These are phyloP conservation scores for Vachellia pachyceras DNA, from an alignment of 306 rosid genomes.

Conservation along the genomic window DNA sequence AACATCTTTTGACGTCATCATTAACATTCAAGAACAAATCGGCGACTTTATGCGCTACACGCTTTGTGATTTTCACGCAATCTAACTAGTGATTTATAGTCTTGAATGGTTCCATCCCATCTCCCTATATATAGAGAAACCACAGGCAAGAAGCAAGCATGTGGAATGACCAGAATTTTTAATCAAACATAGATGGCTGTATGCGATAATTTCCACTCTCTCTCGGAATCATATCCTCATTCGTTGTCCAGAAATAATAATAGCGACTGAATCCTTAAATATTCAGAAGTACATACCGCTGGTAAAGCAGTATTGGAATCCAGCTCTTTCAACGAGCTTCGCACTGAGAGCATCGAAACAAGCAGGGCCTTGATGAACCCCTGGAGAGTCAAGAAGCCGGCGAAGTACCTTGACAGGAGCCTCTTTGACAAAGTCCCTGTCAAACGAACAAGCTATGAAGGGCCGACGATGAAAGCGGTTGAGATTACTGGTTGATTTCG, in stretches of 20 bases:
- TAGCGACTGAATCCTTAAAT: neutral
- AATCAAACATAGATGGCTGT: neutral
- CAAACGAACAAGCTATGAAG: slow-evolving; percentile 40
- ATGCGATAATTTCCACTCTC: neutral
- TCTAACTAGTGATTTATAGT: neutral
- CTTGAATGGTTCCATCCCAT: neutral
- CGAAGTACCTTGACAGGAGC: slow-evolving; percentile 67
- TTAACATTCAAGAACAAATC: neutral
- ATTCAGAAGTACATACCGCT: slow-evolving; percentile 53
- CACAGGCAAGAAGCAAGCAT: neutral
- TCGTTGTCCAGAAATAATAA: neutral
- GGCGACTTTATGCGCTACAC: neutral
- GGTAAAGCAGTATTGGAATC: slow-evolving; percentile 74
- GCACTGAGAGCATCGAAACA: slow-evolving; percentile 91
- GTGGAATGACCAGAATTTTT: neutral
- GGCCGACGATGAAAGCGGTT: neutral
- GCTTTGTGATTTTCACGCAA: neutral
- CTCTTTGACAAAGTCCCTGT: slow-evolving; percentile 20
- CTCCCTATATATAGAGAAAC: neutral
- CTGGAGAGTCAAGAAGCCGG: slow-evolving; percentile 56
- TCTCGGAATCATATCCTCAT: neutral
- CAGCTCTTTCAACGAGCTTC: slow-evolving; percentile 74
- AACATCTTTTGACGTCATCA: neutral
- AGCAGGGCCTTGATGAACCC: slow-evolving; percentile 85
- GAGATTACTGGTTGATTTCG: neutral